Evolutionary conservation across 202 grass and related monocot genomes (phyloP), one percentile per base, ranked within the genome.

Genomic region (Brachypodium distachyon): DNA sequence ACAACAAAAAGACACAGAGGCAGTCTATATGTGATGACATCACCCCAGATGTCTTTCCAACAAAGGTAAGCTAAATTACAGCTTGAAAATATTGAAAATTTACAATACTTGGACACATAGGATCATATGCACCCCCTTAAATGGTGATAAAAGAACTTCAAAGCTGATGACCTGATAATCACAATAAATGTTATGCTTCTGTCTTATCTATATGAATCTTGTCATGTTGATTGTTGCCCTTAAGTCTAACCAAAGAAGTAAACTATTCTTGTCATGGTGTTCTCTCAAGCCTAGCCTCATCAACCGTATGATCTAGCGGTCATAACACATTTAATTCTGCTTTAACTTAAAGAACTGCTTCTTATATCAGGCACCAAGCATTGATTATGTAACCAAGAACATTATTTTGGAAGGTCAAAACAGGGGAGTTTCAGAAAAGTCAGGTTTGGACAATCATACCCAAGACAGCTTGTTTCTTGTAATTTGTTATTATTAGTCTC

Each of bases 21-120:
- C 37, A 67, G 21, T 74, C 39, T 32, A 14, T 50, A 4, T 53
- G 26, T 69, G 38, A 26, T 69, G 70, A 52, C 51, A 23, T 16
- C 17, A 8, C 52, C n/a, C 43, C 18, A 50, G 40, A 61, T 77
- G 47, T 41, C 17, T 17, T 32, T 77, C 11, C 6, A 21, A 64
- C 50, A n/a, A 71, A 84, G 74, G 57, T 74, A 74, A 74, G 46
- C 19, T 74, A 56, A 82, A 66, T 65, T 65, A 44, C 18, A 79
- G 33, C 27, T 70, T 23, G 49, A 25, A 0, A 32, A 40, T 65
- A 73, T 41, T 40, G 4, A 65, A 36, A 36, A 36, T 3, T 6
- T 36, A 36, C 4, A 36, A 36, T 36, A 36, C 6, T 36, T 3
- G 3, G 33, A 36, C 33, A 36, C 33, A 36, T 36, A 36, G 33